Percentiles rank a stretch among this genome's conserved stretches.
Conservation (phyloP, 2,329 filamentous ascomycete genomes). For the Alternaria infectoria region DNA sequence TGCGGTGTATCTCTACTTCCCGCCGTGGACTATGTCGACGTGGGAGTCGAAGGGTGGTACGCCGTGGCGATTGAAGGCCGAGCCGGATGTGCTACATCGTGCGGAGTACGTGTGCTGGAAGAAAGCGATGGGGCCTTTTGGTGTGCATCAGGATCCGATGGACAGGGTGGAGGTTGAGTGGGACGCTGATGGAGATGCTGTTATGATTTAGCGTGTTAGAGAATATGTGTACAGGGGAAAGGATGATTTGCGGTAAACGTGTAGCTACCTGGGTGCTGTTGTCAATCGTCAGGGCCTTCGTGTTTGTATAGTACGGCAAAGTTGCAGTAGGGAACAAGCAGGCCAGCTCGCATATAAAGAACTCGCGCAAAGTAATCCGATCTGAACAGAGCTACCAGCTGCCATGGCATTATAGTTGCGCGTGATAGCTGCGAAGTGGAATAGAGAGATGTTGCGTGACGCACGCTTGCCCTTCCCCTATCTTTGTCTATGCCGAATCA, state of each 20-base stretch:
- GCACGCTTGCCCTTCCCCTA: not conserved
- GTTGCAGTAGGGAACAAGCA: not conserved
- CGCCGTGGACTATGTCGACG: slow-evolving; percentile 6
- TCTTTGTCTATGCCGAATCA: not conserved
- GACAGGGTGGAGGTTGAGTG: slow-evolving; percentile 3
- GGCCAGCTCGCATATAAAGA: not conserved
- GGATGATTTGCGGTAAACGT: not conserved
- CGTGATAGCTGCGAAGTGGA: not conserved
- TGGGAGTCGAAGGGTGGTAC: slow-evolving; percentile 6
- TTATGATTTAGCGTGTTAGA: not conserved
- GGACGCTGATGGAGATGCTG: slow-evolving; percentile 12
- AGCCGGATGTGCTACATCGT: not conserved
- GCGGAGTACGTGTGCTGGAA: not conserved
- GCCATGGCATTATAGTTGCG: not conserved
- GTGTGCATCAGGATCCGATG: not conserved
- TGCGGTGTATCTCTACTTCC: slow-evolving; percentile 15
- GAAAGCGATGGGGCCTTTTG: not conserved
- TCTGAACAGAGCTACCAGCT: not conserved
- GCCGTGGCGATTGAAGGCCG: slow-evolving; percentile 13
- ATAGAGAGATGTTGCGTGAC: not conserved
- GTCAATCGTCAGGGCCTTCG: not conserved
- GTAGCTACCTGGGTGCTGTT: not conserved
- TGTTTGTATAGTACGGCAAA: too few relatives aligned
- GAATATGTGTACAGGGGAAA: not conserved
- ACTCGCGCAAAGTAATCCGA: not conserved